Conservation (phyloP, 345 rosid genomes). For the Lumnitzera littorea region DNA sequence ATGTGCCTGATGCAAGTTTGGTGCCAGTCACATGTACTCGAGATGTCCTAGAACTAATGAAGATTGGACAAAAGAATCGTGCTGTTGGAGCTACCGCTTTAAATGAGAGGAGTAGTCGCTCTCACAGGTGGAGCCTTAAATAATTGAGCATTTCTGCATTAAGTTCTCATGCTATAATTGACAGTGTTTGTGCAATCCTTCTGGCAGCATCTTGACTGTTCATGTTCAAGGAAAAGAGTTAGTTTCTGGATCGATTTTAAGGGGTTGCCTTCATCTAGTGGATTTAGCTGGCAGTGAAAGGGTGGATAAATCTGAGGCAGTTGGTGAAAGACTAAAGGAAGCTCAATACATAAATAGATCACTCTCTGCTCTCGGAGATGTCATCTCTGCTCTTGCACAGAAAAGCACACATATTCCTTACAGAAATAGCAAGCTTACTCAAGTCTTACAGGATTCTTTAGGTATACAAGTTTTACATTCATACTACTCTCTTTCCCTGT, state of each 20-base stretch:
- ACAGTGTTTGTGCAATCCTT: background rate
- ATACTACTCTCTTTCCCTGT: background rate
- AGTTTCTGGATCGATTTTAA: constrained; percentile 69
- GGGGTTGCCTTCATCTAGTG: constrained; percentile 91
- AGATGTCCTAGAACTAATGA: constrained; percentile 95
- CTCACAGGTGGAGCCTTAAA: constrained; percentile 56
- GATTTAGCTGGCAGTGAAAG: constrained; percentile 99
- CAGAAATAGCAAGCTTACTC: constrained; percentile 96
- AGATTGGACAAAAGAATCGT: constrained; percentile 81
- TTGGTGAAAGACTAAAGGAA: constrained; percentile 94
- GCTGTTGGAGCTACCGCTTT: constrained; percentile 97
- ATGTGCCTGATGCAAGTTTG: constrained; percentile 94
- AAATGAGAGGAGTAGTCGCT: constrained; percentile 94
- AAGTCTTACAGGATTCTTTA: constrained; percentile 87
- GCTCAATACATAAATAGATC: constrained; percentile 94
- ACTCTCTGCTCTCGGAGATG: constrained; percentile 93
- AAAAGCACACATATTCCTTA: constrained; percentile 90
- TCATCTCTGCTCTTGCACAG: constrained; percentile 90
- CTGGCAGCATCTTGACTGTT: constrained; percentile 75
- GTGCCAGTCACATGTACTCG: constrained; percentile 73
- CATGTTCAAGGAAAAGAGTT: constrained; percentile 88
- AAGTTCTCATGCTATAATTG: background rate
- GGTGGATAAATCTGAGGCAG: constrained; percentile 95
- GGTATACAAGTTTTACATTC: constrained; percentile 32
- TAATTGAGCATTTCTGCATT: too few relatives aligned